Base-by-base conservation (phyloP, 352 stramenopile genomes). In the Globisporangium paroecandrum region DNA sequence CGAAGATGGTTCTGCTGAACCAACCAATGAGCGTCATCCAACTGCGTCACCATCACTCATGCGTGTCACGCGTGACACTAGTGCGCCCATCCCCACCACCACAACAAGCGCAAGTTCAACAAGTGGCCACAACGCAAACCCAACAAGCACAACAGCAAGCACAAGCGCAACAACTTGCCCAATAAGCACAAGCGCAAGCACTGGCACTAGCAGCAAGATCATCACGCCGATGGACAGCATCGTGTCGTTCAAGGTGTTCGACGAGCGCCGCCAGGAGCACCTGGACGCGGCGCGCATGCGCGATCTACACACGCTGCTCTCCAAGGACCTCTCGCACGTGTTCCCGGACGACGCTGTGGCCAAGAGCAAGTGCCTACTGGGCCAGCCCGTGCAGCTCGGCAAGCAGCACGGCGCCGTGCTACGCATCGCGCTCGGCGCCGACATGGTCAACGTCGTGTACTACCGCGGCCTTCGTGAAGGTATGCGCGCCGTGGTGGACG, bases 361-460 rank as follows among this genome's bases (percentile, higher is more conserved):
- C n/a, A 85, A 77, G 66, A 82, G 83, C 68, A 75, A 83, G 5
- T 94, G 82, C 51, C 62, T 95, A 20, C 60, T 97, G 9, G 89
- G 89, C 8, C 89, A 97, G 51, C 89, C 89, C 8, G 89, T 97
- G 36, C 79, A 83, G 56, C 80, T 94, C 0, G 84, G 86, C 24
- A 89, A 91, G 73, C 82, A 74, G 43, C 62, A 65, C 0, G 76
- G 77, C 46, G 80, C 77, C 53, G 86, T 97, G 8, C 38, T 97
- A 43, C 84, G 89, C n/a, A 93, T 96, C 63, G 89, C 89, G 0
- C 77, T 97, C 34, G 87, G 89, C 13, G 89, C 89, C 25, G 89
- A 96, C 62, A 97, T 97, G 86, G 76, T 96, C 53, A 94, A 94
- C 58, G 60, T 64, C 20, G 79, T 90, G 55, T 84, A 87, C 70